Percentiles rank a stretch among this genome's conserved stretches.
These are phyloP conservation scores for Brassica nigra DNA, from an alignment of 345 rosid species.

Conservation along the genomic window DNA sequence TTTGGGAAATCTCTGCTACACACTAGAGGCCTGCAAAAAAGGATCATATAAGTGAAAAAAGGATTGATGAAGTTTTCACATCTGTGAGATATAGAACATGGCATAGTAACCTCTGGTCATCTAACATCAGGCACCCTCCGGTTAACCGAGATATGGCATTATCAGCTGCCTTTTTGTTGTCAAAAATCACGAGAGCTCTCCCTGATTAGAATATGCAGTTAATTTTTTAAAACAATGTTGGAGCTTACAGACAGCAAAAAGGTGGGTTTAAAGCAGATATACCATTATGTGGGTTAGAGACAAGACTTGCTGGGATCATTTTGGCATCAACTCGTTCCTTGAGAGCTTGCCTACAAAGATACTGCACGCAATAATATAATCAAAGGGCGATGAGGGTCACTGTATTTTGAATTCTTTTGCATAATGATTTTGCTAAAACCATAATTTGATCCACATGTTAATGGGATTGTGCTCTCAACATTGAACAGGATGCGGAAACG, in stretches of 20 bases:
- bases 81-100: slow-evolving; percentile 9
- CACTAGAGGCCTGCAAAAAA: not conserved
- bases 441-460: not conserved
- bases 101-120: slow-evolving; percentile 33
- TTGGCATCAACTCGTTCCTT: slow-evolving; percentile 51
- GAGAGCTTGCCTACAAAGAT: slow-evolving; percentile 53
- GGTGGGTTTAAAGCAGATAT: slow-evolving; percentile 25
- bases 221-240: not conserved
- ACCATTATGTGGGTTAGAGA: slow-evolving; percentile 52
- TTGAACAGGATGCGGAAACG: not conserved
- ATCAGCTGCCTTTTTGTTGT: slow-evolving; percentile 53
- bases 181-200: slow-evolving; percentile 56
- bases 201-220: slow-evolving; percentile 43
- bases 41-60: not conserved
- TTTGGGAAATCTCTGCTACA: not conserved
- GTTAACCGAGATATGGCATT: slow-evolving; percentile 40
- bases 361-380: slow-evolving; percentile 40
- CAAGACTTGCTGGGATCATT: slow-evolving; percentile 45
- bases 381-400: slow-evolving; percentile 11
- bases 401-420: slow-evolving; percentile 1
- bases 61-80: not conserved
- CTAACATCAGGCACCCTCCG: slow-evolving; percentile 47
- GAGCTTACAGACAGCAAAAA: not conserved
- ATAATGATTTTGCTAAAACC: not conserved
- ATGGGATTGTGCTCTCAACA: slow-evolving; percentile 11